Evolutionary conservation across 2,329 filamentous ascomycete genomes (phyloP), one percentile per base, ranked within the genome.

Genomic region (Stagonosporopsis rhizophila): DNA sequence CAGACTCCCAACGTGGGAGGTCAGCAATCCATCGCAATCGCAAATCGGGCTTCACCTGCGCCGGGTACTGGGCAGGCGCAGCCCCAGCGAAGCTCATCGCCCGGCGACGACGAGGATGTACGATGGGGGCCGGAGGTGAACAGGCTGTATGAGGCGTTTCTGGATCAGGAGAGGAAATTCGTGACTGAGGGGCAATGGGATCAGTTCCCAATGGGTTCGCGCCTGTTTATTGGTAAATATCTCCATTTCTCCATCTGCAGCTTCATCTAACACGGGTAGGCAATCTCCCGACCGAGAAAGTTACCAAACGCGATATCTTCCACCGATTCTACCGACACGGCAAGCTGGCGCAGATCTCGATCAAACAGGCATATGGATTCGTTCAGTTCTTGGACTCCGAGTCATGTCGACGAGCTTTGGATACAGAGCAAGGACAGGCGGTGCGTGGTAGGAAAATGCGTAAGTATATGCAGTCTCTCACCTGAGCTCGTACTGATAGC

Each of bases 351-450:
- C 95, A 99, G 74, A 95, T 98, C 58, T 96, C 92, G 0, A 91
- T 98, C 67, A 98, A 98, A 76, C 92, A 95, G 64, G 93, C 93
- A 1, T 98, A 96, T 76, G 95, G 95, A 1, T 99, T 98, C 72
- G 92, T 98, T 32, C 95, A 98, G 73, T 99, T 96, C 64, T 84
- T 96, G 63, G 88, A 91, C 27, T 80, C 87, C 4, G 82, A 84
- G 2, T 89, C 94, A 69, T 96, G 92, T 62, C 82, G 85, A 53
- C 82, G 83, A 41, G 94, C 94, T 4, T 83, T 98, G 66, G 82
- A 89, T 32, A 83, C 83, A 32, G 87, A 97, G 59, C 91, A 98
- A 76, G 92, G 91, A 9, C 85, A 87, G 37, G 85, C 92, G 61
- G 87, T 98, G 34, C 86, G 91, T 70, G 94, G 93, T n/a, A 89